A percentile compares a stretch with the other conserved stretches of the same genome.
Evolutionary conservation across 1,139 yeast species (phyloP).

Genomic region (Saccharomyces pastorianus): DNA sequence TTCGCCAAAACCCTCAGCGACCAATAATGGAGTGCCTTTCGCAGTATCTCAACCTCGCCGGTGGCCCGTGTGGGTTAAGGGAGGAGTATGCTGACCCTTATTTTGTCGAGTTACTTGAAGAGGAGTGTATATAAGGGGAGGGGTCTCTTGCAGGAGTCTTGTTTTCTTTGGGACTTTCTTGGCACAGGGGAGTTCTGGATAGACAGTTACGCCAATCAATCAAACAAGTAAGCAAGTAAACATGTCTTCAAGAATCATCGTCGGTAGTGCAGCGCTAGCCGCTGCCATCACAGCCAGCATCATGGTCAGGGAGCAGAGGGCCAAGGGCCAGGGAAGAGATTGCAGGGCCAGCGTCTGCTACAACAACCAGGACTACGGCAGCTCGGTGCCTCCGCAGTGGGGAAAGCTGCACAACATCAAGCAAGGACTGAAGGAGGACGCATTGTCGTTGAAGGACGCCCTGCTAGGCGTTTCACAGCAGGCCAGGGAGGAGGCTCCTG

Average conservation of each 20-base stretch:
- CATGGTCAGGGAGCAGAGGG: not conserved
- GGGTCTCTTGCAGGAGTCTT: not conserved
- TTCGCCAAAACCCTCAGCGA: not conserved
- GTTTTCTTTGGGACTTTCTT: not conserved
- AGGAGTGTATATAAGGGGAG: not conserved
- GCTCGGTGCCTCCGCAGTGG: not conserved
- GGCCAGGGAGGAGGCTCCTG: not conserved
- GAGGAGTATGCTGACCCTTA: not conserved
- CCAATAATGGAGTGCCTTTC: not conserved
- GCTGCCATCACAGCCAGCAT: not conserved
- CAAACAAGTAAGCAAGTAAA: not conserved
- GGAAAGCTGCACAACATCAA: slow-evolving; percentile 2
- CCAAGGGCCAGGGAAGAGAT: not conserved
- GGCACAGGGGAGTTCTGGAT: not conserved
- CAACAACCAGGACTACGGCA: not conserved
- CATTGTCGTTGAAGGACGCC: slow-evolving; percentile 7
- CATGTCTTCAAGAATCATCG: not conserved
- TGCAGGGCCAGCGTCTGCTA: not conserved
- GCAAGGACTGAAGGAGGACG: slow-evolving; percentile 7
- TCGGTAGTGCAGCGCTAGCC: not conserved
- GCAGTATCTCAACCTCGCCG: not conserved
- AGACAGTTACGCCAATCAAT: not conserved
- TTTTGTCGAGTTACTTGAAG: not conserved
- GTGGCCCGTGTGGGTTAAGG: not conserved
- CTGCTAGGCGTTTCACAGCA: slow-evolving; percentile 1